Percentiles rank a stretch among this genome's conserved stretches.
These are phyloP conservation scores for Phanerodontia chrysosporium DNA, from an alignment of 768 basidiomycete species.

Conservation along the genomic window DNA sequence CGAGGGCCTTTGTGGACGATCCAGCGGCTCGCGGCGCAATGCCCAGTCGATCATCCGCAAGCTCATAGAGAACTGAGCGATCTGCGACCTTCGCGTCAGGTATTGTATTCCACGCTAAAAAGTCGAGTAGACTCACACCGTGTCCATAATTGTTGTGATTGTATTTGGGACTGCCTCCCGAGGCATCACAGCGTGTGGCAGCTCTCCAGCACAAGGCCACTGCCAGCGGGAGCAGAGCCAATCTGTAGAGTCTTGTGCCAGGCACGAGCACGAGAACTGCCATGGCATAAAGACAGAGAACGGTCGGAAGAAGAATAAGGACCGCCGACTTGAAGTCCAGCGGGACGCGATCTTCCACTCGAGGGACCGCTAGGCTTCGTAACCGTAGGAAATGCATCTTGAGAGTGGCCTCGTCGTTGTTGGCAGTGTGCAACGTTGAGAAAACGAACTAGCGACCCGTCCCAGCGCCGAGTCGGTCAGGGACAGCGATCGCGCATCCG, in stretches of 20 bases:
- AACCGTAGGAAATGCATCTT: too few species aligned
- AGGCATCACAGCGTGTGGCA: neutral
- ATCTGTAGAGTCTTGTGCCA: neutral
- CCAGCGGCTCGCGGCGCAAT: neutral
- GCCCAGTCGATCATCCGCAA: slow-evolving; percentile 9
- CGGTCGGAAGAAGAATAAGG: neutral
- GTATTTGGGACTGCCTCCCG: neutral
- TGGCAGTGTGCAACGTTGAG: neutral
- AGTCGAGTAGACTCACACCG: slow-evolving; percentile 1
- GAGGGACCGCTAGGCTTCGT: neutral
- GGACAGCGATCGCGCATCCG: neutral
- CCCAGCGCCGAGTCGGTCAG: neutral
- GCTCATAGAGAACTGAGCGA: neutral
- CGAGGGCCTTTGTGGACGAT: neutral
- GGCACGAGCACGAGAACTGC: slow-evolving; percentile 1
- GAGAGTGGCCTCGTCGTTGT: too few species aligned
- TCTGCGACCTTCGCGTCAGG: neutral
- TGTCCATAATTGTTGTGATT: slow-evolving; percentile 9
- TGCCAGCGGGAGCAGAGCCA: neutral
- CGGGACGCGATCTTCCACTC: neutral
- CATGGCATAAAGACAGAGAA: slow-evolving; percentile 6
- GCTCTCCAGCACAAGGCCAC: neutral
- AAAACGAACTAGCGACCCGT: too few species aligned
- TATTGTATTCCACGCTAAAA: neutral
- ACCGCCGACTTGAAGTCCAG: neutral